Base-by-base conservation (phyloP, 2,329 filamentous ascomycete species). In the Macrophomina pseudophaseolina region DNA sequence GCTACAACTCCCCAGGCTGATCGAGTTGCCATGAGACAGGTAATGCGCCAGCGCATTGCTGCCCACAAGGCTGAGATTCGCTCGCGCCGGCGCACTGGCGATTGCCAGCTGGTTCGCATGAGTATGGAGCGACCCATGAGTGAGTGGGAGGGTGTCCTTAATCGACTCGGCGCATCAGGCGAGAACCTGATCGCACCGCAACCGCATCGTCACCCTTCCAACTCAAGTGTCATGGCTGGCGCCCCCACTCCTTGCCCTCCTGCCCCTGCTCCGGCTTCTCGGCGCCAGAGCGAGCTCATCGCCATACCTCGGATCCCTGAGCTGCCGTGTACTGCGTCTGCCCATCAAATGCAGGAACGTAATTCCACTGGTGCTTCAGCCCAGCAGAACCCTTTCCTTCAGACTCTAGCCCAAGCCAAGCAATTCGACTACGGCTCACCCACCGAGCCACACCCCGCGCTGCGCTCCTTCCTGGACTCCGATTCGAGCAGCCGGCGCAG, bases 41-140 rank as follows among this genome's bases (percentile, higher is more conserved):
- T 79, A n/a, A 78, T 75, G 52, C 81, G 81, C 53, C 75, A 79
- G 56, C 78, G 81, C 9, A 79, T 81, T 12, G 78, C 81, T 23
- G 74, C 72, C 7, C 76, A 82, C 46, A 80, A 79, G 9, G 77
- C 74, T 0, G 81, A 84, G 68, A 79, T 84, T 48, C 75, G 75
- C 6, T 71, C 78, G 5, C 73, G 75, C 33, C 76, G 76, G 33
- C 72, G 74, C 59, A 75, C 71, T 11, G 80, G 73, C 65, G 74
- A 73, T 8, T 79, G 79, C 67, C 74, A 65, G 4, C 66, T 77
- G 7, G 75, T 80, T 2, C 72, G 76, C 54, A 80, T 78, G 71
- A 76, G 79, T 67, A 77, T 79, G 51, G 81, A 83, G 63, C 72
- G 76, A 12, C 76, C 78, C 12, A 78, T 78, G 66, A 78, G 74